Conservation (phyloP, 2,329 filamentous ascomycete genomes). For the Microthyrium microscopicum region DNA sequence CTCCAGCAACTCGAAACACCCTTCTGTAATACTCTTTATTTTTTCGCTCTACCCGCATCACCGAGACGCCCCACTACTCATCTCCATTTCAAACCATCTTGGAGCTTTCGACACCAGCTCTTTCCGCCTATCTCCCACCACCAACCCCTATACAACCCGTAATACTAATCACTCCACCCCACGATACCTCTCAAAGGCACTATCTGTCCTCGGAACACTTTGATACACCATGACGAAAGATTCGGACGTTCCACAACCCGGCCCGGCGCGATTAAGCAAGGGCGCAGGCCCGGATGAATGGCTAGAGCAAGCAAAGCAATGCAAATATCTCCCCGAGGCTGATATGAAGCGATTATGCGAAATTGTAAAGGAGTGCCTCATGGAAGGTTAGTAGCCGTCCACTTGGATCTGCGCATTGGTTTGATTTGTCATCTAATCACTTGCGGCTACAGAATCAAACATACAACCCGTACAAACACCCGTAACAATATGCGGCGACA, state of each 20-base stretch:
- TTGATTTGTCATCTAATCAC: background rate
- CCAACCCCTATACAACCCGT: background rate
- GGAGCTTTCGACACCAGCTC: too few relatives aligned
- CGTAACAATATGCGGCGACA: conserved; percentile 94
- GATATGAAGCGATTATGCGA: conserved; percentile 99
- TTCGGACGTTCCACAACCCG: conserved; percentile 65
- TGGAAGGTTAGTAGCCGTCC: conserved; percentile 56
- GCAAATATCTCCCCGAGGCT: conserved; percentile 86
- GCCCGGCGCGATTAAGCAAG: conserved; percentile 68
- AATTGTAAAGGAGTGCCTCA: conserved; percentile 95
- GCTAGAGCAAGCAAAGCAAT: conserved; percentile 91
- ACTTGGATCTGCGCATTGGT: background rate
- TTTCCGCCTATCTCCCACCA: background rate
- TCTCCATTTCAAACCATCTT: too few relatives aligned
- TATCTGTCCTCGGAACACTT: background rate
- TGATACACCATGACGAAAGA: conserved; percentile 28
- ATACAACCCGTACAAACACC: conserved; percentile 96
- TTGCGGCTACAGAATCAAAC: conserved; percentile 63
- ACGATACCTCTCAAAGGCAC: background rate
- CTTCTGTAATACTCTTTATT: too few relatives aligned
- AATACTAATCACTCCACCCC: background rate
- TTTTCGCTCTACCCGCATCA: too few relatives aligned
- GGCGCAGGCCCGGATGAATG: conserved; percentile 87
- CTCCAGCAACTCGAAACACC: too few relatives aligned
- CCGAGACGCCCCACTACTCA: too few relatives aligned